These are phyloP conservation scores for Aquanectria penicillioides DNA, from an alignment of 2,329 filamentous ascomycete species.

Conservation along the genomic window DNA sequence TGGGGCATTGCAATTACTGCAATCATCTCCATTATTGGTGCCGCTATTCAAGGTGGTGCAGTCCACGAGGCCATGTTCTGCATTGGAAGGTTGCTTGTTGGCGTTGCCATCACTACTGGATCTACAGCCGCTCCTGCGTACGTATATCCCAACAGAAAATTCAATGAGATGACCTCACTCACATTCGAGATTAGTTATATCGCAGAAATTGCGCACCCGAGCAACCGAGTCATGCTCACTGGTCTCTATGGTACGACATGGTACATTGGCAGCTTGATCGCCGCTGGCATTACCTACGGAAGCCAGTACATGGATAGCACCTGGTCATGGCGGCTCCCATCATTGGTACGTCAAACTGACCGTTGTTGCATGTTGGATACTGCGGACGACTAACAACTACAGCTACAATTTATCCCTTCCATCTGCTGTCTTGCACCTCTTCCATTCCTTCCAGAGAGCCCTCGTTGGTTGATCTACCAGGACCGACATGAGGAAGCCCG, in stretches of 20 bases:
- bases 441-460: conserved; percentile 7
- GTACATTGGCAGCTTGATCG: conserved; percentile 10
- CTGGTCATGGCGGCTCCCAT: conserved; percentile 13
- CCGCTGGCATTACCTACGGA: conserved; percentile 5
- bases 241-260: conserved; percentile 15
- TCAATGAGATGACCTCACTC: neutral
- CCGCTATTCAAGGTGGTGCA: conserved; percentile 44
- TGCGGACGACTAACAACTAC: neutral
- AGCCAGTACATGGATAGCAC: conserved; percentile 11
- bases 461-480: conserved; percentile 7
- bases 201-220: conserved; percentile 14
- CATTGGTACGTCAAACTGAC: conserved; percentile 1
- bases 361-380: too few species aligned
- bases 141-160: neutral
- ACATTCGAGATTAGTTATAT: neutral
- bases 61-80: conserved; percentile 31
- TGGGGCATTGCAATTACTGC: conserved; percentile 52
- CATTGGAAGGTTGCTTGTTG: conserved; percentile 16
- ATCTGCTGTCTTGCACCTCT: neutral
- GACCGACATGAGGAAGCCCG: conserved; percentile 8
- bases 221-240: conserved; percentile 7
- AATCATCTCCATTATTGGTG: conserved; percentile 62
- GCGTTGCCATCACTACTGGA: conserved; percentile 10
- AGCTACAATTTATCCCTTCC: conserved; percentile 10
- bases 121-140: conserved; percentile 9